Base-by-base conservation (phyloP, 2,329 filamentous ascomycete genomes). In the Colletotrichum aenigma region DNA sequence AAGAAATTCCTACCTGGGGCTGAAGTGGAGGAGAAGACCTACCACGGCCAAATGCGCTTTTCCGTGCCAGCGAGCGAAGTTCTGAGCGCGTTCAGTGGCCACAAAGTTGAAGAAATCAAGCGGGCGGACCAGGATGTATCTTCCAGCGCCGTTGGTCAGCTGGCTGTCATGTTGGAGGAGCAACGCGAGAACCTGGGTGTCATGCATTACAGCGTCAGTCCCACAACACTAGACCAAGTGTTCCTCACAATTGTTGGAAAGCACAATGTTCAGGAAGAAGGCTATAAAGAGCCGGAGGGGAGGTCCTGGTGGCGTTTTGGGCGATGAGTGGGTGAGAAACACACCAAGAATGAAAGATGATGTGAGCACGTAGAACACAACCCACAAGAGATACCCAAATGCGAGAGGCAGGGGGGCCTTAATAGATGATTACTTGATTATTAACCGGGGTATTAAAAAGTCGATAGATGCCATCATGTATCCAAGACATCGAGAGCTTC, bases 31-130 rank as follows among this genome's bases (percentile, higher is more conserved):
- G 88, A 91, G 60, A 93, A 94, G 83, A 94, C 91, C 56, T 97
- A 94, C 84, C 95, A 98, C 81, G 96, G 96, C 0, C 96, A 98
- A 83, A 88, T 98, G 79, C 90, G 95, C n/a, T 98, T 98, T 84
- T 94, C 92, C 16, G 91, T 97, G 2, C 92, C 93, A 13, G 90
- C 88, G 7, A 82, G 81, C 56, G 84, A 86, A 58, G 82, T 88
- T 4, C 60, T 79, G 16, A 70, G 61, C 10, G 77, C 73, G 3
- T 75, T 72, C 66, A 75, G 69, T 69, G 43, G 78, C 78, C 30
- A 81, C 67, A 77, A 65, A 28, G 68, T 26, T 69, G 38, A 24
- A 62, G 70, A 80, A 60, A 78, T 79, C 21, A 77, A 82, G 52
- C 76, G 83, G 58, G 78, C 76, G 13, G 78, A 79, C 3, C 76